Evolutionary conservation across 306 rosid species (phyloP), one percentile per base, ranked within the genome.

Genomic region (Erythrophleum fordii): DNA sequence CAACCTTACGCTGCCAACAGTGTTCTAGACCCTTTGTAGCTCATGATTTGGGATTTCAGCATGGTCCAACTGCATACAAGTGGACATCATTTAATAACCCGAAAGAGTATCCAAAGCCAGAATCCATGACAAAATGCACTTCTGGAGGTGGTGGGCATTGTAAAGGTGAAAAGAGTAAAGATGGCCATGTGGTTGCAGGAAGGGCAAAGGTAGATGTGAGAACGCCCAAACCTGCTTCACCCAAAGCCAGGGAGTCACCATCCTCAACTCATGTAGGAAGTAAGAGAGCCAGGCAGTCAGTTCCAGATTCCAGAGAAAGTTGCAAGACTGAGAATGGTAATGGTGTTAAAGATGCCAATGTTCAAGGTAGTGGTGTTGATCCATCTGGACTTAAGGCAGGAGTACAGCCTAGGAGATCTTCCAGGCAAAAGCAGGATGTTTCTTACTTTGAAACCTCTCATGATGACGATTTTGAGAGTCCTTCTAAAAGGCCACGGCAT

Each of bases 11-110:
- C 0, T 95, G 98, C 83, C 91, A 83, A 58, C 88, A 65, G 41
- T 95, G 98, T 82, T 75, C 76, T 8, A 83, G 68, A 28, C 13
- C 64, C 55, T 91, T 90, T 41, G 68, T 70, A 65, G 94, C 98
- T 48, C 77, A 0, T 71, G 95, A 91, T 64, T 12, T 84, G 73
- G 87, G 84, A 48, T 20, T 22, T 59, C 85, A 55, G 75, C 72
- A 13, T 69, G 85, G 29, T 18, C 77, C 87, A 37, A 44, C 85
- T 45, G 80, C 80, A 73, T 79, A 59, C 59, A 46, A 35, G 17
- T n/a, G 83, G 77, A 56, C 79, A 44, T 31, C 84, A 26, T 82
- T 56, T 67, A 74, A 75, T 17, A 82, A 81, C 28, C 72, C 20
- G 23, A 81, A 83, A 49, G 82, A 55, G 51, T 81, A 78, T 72